Evolutionary conservation across 139 green algal species (phyloP), one percentile per base, ranked within the genome.

Genomic region (Micromonas pusilla): DNA sequence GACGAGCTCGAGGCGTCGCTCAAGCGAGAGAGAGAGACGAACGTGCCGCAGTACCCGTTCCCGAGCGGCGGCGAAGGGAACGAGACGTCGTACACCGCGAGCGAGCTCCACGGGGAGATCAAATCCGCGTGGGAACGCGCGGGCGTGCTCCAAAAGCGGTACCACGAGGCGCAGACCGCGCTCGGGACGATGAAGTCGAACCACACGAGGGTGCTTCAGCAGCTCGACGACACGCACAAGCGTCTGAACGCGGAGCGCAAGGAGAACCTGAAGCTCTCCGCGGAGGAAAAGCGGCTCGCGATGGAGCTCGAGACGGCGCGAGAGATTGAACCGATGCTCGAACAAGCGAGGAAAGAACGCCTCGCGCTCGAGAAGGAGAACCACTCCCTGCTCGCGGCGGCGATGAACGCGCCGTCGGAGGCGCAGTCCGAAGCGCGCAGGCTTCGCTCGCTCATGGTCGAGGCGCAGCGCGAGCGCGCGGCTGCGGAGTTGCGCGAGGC

Each of bases 191-290:
- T 77, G 38, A 66, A 77, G 71, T 30, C 19, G 23, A 65, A 31
- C 25, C 71, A 77, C 71, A 33, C 26, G 6, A 30, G 71, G n/a
- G 71, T 34, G 19, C 20, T 77, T 6, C 38, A 66, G 37, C 71
- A 77, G 71, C 71, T 77, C 26, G 71, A 77, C 36, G 71, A 77
- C 23, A 77, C 71, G 13, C 37, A 66, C 36, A 65, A 66, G 39
- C 71, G 71, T 4, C 71, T 77, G 6, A 66, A 66, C 34, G 71
- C 20, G 13, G 71, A 77, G 52, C 71, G 71, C 71, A 77, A 67
- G 71, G 71, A 26, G 5, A 77, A 77, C 71, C 67, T 75, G 13
- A 75, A 75, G 67, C 67, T 75, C 67, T 9, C 31, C 32, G 16
- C 67, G 67, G 67, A 75, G 67, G 33, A 75, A 9, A 52, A 54